Percentiles rank a stretch among this genome's conserved stretches.
Evolutionary conservation across 306 rosid species (phyloP).

Genomic region (Acmispon strigosus): DNA sequence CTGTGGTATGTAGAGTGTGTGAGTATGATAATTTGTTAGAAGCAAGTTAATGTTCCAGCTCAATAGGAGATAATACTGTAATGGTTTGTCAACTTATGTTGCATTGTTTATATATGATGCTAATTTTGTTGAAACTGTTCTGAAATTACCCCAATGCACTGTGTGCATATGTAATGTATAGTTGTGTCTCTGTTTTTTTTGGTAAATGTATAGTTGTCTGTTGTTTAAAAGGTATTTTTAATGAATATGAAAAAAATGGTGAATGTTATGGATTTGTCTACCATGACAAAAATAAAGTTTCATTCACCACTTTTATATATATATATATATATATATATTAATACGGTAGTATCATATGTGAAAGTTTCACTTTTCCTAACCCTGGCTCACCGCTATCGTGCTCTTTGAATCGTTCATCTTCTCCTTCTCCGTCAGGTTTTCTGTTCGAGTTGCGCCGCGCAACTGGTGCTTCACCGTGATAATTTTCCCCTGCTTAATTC

Average conservation of each 20-base stretch:
- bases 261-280: too few relatives aligned
- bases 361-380: too few relatives aligned
- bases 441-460: too few relatives aligned
- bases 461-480: too few relatives aligned
- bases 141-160: not conserved
- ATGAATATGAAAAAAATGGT: not conserved
- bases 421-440: too few relatives aligned
- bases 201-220: not conserved
- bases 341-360: too few relatives aligned
- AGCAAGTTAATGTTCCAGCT: not conserved
- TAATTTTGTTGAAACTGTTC: not conserved
- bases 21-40: not conserved
- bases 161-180: not conserved
- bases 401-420: too few relatives aligned
- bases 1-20: constrained; percentile 5
- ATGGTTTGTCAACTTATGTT: constrained; percentile 1
- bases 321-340: too few relatives aligned
- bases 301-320: too few relatives aligned
- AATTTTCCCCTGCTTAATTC: too few relatives aligned
- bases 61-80: not conserved
- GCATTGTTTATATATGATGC: not conserved
- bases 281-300: too few relatives aligned
- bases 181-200: not conserved
- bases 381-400: too few relatives aligned
- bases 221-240: not conserved